These are phyloP conservation scores for Capsicum chinense DNA, from an alignment of 257 asterid species.

Conservation along the genomic window DNA sequence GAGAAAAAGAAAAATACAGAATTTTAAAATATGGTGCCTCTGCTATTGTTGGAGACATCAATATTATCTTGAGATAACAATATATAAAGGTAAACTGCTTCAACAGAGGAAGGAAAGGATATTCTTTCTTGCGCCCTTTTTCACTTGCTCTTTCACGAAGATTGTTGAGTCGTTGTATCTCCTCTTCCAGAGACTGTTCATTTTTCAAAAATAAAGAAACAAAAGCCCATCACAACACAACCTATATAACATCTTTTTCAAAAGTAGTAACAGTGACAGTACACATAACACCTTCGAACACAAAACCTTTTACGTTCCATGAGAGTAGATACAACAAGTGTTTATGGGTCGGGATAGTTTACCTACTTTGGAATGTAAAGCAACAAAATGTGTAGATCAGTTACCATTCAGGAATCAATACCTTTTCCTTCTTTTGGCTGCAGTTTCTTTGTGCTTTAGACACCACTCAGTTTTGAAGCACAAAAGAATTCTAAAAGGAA, in stretches of 20 bases:
- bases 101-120: conserved; percentile 46
- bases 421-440: background rate
- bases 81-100: background rate
- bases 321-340: conserved; percentile 9
- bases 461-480: background rate
- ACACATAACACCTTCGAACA: background rate
- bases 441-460: conserved; percentile 19
- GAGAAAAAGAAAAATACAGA: background rate
- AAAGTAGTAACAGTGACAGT: background rate
- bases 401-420: background rate
- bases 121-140: conserved; percentile 36
- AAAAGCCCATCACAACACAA: conserved; percentile 17
- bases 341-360: background rate
- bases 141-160: conserved; percentile 53
- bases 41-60: background rate
- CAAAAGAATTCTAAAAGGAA: background rate
- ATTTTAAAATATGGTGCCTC: background rate
- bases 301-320: background rate
- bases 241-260: background rate
- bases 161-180: conserved; percentile 47
- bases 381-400: conserved; percentile 9
- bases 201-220: background rate
- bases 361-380: background rate
- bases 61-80: background rate
- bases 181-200: conserved; percentile 31